Base-by-base conservation (phyloP, 2,329 filamentous ascomycete genomes). In the Diaporthe helianthi region DNA sequence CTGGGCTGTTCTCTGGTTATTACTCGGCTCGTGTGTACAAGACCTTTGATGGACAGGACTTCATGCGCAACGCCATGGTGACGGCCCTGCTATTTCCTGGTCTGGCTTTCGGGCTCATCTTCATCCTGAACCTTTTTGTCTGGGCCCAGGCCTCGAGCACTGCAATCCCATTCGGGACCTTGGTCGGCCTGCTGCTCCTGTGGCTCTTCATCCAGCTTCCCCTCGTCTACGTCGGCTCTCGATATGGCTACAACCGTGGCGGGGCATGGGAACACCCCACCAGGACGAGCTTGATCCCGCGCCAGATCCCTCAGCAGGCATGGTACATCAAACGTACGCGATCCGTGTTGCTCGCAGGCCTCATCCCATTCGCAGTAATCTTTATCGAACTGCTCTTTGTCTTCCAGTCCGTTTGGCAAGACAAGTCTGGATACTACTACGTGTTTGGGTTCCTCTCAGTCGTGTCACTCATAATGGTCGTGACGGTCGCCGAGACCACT, bases 381-480 rank as follows among this genome's bases (percentile, higher is more conserved):
- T 96, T 95, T 79, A 93, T 97, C 76, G 93, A 97, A 80, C 85
- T 97, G 17, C 84, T 95, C 51, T 96, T 94, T 77, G 90, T 96
- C 61, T 96, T 97, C 80, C 92, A 93, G 80, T 94, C 91, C 60
- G 79, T 97, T 41, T 96, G 93, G 92, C 91, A 94, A 78, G 93
- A 97, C 80, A 97, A 97, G 83, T 93, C 89, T 76, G 93, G 92
- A 8, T 97, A 94, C 79, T 97, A 97, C 80, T 97, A 97, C 79
- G 90, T 97, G 26, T 97, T 96, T 77, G 93, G 93, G 13, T 97
- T 95, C 82, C 80, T 96, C 72, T 89, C 90, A 9, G 89, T 93
- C 19, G 91, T 96, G 12, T 90, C 85, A 29, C 82, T 88, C 13
- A 91, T 96, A 69, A 81, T 96, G 10, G 84, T 93, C 36, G 79